These are phyloP conservation scores for Waltergamsia citrina DNA, from an alignment of 2,329 filamentous ascomycete genomes.

Conservation along the genomic window DNA sequence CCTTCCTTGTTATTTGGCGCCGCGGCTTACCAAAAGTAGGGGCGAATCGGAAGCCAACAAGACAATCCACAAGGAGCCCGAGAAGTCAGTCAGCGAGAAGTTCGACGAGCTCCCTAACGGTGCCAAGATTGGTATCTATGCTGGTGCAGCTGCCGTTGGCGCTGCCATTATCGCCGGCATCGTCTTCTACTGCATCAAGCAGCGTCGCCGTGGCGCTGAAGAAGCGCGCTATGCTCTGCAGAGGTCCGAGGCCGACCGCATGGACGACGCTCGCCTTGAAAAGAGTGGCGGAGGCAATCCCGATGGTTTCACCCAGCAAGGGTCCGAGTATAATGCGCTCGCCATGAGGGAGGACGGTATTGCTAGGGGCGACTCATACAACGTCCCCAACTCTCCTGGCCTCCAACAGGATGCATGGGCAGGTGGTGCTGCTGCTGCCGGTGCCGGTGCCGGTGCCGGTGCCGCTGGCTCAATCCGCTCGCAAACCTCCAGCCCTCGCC, in stretches of 20 bases:
- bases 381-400: neutral
- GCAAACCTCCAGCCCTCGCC: conserved; percentile 3
- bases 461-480: conserved; percentile 2
- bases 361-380: conserved; percentile 3
- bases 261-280: conserved; percentile 40
- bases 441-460: conserved; percentile 3
- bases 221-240: conserved; percentile 39
- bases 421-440: conserved; percentile 2
- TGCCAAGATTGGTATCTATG: conserved; percentile 45
- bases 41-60: conserved; percentile 48
- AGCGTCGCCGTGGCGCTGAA: conserved; percentile 39
- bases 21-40: conserved; percentile 20
- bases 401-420: neutral
- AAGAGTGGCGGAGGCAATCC: conserved; percentile 37
- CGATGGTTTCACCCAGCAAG: conserved; percentile 12
- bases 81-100: conserved; percentile 39
- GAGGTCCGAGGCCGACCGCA: conserved; percentile 34
- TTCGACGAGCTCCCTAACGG: conserved; percentile 40
- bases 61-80: conserved; percentile 26
- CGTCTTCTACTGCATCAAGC: conserved; percentile 44
- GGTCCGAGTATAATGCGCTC: conserved; percentile 6
- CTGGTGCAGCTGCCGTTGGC: conserved; percentile 30
- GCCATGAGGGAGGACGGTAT: conserved; percentile 4
- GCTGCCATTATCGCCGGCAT: conserved; percentile 29
- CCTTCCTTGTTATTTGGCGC: neutral